These are phyloP conservation scores for Ophiocordyceps unilateralis DNA, from an alignment of 2,329 filamentous ascomycete genomes.

Conservation along the genomic window DNA sequence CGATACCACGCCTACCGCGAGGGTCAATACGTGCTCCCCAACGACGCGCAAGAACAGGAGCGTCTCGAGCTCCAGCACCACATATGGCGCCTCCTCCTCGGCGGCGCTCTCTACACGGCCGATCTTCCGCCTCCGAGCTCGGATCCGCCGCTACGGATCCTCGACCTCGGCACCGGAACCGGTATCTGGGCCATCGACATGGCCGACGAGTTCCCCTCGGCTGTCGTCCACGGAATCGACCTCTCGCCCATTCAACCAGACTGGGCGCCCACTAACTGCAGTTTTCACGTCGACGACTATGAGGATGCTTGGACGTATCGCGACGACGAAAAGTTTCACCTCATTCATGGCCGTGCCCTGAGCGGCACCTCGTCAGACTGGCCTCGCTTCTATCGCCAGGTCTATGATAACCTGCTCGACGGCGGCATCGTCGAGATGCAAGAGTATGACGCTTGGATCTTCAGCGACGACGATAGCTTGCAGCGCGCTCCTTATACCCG, in stretches of 20 bases:
- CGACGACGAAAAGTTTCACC: no score
- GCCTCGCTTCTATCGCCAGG: no score
- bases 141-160: slow-evolving; percentile 18
- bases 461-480: no score
- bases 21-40: slow-evolving; percentile 30
- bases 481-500: no score
- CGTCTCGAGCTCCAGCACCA: slow-evolving; percentile 22
- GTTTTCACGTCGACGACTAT: slow-evolving; percentile 54
- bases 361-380: no score
- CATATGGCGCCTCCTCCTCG: slow-evolving; percentile 19
- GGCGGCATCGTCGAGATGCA: no score
- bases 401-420: no score
- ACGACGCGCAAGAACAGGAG: slow-evolving; percentile 24
- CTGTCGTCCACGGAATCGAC: slow-evolving; percentile 45
- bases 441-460: no score
- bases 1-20: no score
- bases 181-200: slow-evolving; percentile 51
- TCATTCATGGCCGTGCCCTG: no score
- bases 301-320: no score
- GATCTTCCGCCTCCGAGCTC: no score
- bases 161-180: slow-evolving; percentile 27
- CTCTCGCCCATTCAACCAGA: slow-evolving; percentile 50
- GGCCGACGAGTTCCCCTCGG: slow-evolving; percentile 40
- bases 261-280: slow-evolving; percentile 53
- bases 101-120: slow-evolving; percentile 23